Evolutionary conservation across 2,329 filamentous ascomycete species (phyloP).

Genomic region (Neonectria sp.): DNA sequence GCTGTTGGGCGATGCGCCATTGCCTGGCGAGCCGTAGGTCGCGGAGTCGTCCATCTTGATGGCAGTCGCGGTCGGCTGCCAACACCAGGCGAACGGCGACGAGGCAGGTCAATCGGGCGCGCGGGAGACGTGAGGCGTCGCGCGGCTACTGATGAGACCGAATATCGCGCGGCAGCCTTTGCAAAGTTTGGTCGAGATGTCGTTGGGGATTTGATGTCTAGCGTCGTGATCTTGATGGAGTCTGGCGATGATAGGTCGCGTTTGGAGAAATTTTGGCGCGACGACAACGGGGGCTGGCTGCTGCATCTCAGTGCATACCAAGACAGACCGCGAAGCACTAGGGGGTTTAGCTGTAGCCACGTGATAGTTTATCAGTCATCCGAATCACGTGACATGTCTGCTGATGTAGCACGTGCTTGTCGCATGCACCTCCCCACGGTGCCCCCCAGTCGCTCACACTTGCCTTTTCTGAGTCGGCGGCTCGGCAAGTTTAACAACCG

Average conservation of each 20-base stretch:
- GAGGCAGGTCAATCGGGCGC: constrained; percentile 35
- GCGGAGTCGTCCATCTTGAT: constrained; percentile 71
- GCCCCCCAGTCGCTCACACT: constrained; percentile 20
- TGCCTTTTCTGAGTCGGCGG: constrained; percentile 34
- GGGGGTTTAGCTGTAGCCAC: constrained; percentile 1
- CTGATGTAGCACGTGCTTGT: neutral
- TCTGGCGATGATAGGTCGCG: constrained; percentile 48
- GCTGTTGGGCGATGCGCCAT: constrained; percentile 69
- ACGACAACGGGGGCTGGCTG: constrained; percentile 40
- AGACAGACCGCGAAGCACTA: neutral
- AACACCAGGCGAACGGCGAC: constrained; percentile 28
- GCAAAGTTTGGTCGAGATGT: constrained; percentile 28
- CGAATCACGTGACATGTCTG: neutral
- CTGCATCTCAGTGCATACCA: constrained; percentile 23
- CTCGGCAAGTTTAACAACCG: constrained; percentile 42
- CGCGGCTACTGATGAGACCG: constrained; percentile 20
- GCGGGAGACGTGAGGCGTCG: constrained; percentile 26
- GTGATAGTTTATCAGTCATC: neutral
- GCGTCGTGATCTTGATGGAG: constrained; percentile 48
- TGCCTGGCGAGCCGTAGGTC: constrained; percentile 71
- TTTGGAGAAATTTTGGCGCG: constrained; percentile 59
- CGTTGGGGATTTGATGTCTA: constrained; percentile 39
- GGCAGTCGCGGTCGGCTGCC: constrained; percentile 32
- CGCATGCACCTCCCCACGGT: constrained; percentile 1
- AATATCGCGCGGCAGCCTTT: constrained; percentile 20